Conservation (phyloP, 257 asterid genomes). For the Cinchona pubescens region DNA sequence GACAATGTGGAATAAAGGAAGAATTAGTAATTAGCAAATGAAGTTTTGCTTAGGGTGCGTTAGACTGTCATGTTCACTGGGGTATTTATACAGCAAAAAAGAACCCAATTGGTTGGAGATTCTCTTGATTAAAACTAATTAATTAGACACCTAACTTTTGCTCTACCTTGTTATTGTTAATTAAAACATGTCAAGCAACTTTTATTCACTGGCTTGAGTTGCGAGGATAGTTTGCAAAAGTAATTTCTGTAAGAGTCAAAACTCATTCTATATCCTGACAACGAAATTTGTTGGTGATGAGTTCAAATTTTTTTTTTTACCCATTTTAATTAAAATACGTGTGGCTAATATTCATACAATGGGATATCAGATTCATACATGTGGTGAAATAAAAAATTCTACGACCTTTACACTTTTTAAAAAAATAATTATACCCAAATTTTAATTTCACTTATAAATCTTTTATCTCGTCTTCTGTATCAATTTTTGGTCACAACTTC, state of each 20-base stretch:
- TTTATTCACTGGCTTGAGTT: not conserved
- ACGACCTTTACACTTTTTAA: too few species aligned
- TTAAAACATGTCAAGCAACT: not conserved
- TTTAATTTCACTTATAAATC: too few species aligned
- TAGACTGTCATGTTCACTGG: conserved; percentile 8
- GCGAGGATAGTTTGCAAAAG: not conserved
- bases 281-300: too few species aligned
- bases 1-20: not conserved
- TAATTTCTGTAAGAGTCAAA: not conserved
- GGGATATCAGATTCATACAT: too few species aligned
- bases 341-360: too few species aligned
- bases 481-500: too few species aligned
- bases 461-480: too few species aligned
- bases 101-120: conserved; percentile 40
- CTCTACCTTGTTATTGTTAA: not conserved
- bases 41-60: conserved; percentile 18
- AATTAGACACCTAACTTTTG: not conserved
- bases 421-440: too few species aligned
- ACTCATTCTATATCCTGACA: too few species aligned
- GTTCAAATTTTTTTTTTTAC: too few species aligned
- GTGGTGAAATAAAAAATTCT: too few species aligned
- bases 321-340: too few species aligned
- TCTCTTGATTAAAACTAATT: conserved; percentile 11
- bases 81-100: conserved; percentile 42
- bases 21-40: conserved; percentile 3